A percentile compares a stretch with the other conserved stretches of the same genome.
Conservation (phyloP, 331 rosid genomes). For the Quercus lobata region DNA sequence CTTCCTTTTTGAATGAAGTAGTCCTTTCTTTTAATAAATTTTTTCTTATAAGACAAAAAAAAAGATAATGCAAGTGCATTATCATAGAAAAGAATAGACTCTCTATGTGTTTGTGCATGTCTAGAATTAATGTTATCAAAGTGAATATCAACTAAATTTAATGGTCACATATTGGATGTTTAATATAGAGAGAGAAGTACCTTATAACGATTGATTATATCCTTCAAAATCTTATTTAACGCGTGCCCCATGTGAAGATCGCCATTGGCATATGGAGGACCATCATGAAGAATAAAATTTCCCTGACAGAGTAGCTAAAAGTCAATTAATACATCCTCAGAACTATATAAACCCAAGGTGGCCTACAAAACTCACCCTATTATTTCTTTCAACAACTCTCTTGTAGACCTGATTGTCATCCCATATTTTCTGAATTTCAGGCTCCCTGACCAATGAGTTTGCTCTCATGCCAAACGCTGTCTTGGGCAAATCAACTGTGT, state of each 20-base stretch:
- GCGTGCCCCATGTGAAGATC: slow-evolving; percentile 99
- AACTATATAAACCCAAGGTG: slow-evolving; percentile 11
- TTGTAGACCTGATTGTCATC: slow-evolving; percentile 80
- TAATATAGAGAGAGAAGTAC: slow-evolving; percentile 31
- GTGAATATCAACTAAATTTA: not conserved
- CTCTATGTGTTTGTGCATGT: not conserved
- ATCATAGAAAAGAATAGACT: slow-evolving; percentile 1
- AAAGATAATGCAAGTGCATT: not conserved
- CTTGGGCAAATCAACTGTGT: slow-evolving; percentile 94
- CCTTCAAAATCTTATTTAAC: slow-evolving; percentile 90
- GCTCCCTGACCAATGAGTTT: slow-evolving; percentile 75
- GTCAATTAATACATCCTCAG: slow-evolving; percentile 22
- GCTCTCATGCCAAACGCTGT: slow-evolving; percentile 94
- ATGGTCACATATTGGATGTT: slow-evolving; percentile 4
- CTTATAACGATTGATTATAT: slow-evolving; percentile 94
- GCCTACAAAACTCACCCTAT: slow-evolving; percentile 57
- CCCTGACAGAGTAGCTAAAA: slow-evolving; percentile 44
- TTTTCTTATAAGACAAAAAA: too few species aligned
- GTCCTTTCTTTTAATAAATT: too few species aligned
- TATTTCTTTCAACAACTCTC: slow-evolving; percentile 65
- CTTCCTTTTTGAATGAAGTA: too few species aligned
- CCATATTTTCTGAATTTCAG: slow-evolving; percentile 96
- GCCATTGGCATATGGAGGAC: slow-evolving; percentile 98
- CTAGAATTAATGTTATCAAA: not conserved
- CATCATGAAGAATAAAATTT: slow-evolving; percentile 89